Evolutionary conservation across 1,139 yeast species (phyloP).

Genomic region (Taphrina confusa): DNA sequence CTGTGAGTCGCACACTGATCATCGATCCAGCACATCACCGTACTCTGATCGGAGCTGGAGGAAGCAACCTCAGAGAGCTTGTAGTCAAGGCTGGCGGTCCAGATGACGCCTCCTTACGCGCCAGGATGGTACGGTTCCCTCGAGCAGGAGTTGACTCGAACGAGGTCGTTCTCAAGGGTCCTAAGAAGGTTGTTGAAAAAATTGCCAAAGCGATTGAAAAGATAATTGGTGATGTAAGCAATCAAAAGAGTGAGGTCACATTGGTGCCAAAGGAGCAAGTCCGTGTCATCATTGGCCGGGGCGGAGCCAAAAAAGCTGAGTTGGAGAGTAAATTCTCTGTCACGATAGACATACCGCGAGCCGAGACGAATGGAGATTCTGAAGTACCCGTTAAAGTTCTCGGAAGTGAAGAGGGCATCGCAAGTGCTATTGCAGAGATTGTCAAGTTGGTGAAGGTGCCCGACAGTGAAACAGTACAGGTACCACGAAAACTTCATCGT

Average conservation of each 20-base stretch:
- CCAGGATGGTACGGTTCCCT: constrained; percentile 70
- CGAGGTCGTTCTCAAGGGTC: constrained; percentile 70
- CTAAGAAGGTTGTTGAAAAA: constrained; percentile 69
- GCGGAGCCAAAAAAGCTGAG: constrained; percentile 72
- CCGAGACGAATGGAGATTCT: constrained; percentile 58
- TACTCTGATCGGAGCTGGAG: constrained; percentile 78
- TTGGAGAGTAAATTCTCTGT: constrained; percentile 72
- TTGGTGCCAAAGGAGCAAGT: constrained; percentile 75
- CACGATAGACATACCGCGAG: constrained; percentile 65
- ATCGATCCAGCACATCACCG: constrained; percentile 81
- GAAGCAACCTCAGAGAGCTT: constrained; percentile 72
- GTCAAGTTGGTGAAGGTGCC: constrained; percentile 58
- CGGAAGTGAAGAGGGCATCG: constrained; percentile 46
- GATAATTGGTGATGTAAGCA: constrained; percentile 67
- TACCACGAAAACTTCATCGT: constrained; percentile 37
- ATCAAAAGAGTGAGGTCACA: constrained; percentile 58
- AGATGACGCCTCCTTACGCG: constrained; percentile 50
- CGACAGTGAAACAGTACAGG: constrained; percentile 45
- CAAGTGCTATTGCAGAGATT: constrained; percentile 46
- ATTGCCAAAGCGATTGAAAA: constrained; percentile 65
- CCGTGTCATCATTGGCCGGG: constrained; percentile 76
- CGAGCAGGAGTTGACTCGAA: constrained; percentile 61
- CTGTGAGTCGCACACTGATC: constrained; percentile 59
- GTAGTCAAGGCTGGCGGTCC: constrained; percentile 76
- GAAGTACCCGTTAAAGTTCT: constrained; percentile 50